Evolutionary conservation across 2,329 filamentous ascomycete species (phyloP), one percentile per base, ranked within the genome.

Genomic region (Clonostachys chloroleuca): DNA sequence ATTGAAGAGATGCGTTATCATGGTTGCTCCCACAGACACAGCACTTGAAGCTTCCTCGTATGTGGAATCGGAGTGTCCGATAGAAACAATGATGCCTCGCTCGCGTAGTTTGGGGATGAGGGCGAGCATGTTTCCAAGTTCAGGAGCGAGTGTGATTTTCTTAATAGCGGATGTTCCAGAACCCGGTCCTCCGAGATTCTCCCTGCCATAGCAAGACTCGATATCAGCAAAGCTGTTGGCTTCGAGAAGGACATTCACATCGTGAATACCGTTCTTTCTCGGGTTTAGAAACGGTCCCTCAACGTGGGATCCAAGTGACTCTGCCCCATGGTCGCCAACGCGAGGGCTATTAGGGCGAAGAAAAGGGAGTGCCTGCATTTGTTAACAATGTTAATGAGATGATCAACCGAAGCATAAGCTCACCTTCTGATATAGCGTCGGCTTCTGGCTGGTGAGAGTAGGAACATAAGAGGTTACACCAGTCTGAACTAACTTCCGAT

Each of bases 1-100:
- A 63, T 96, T 96, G 80, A 95, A 96, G 2, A 96, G 76, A 60
- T 96, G 91, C 0, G 91, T 96, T 54, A 96, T 87, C 89, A 95
- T 95, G 43, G 80, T 87, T 3, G 88, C 89, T 45, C 91, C 91
- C 8, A 82, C 76, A n/a, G 72, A 73, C 5, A 94, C 79, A 17
- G 88, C 87, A 5, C 72, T 68, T 4, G 85, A 82, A 1, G 88
- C 89, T 61, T 92, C 78, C 65, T 95, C 89, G 61, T 92, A 95
- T 0, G 87, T 89, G 13, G 90, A 87, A 63, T 95, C 89, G 0
- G 89, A 90, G 68, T 96, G 91, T 8, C 91, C 91, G 52, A 95
- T 86, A 3, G 88, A 87, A 65, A 83, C 89, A 55, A 87, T 74
- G 58, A 95, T 91, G 49, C 81, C 83, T 41, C 78, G 74, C 4